Evolutionary conservation across 2,329 filamentous ascomycete genomes (phyloP), one percentile per base, ranked within the genome.

Genomic region (Neopestalotiopsis clavispora): DNA sequence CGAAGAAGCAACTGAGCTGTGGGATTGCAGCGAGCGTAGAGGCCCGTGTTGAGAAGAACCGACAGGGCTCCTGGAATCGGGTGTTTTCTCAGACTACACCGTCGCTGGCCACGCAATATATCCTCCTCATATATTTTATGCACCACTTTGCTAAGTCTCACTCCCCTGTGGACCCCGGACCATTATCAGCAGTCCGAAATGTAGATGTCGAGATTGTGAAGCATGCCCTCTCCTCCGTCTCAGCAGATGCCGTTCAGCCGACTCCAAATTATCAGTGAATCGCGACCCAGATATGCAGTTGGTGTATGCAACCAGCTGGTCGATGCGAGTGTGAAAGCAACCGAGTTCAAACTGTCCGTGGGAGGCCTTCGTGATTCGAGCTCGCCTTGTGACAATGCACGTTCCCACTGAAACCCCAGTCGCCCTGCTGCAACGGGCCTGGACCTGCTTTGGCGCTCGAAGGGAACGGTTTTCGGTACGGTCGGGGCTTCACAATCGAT

Each of bases 361-460:
- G 45, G 9, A 52, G 9, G 45, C 17, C 20, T 52, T n/a, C n/a
- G 45, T 52, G 45, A 52, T 59, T 59, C 30, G 20, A 34, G 30
- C 23, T 59, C 57, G 57, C 30, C 17, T 59, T 59, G 57, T 59
- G 57, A 59, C 57, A 59, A 59, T 59, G 57, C 57, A 59, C 23
- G 57, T 34, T 59, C 30, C 57, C 57, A 59, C 23, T 14, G 23
- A n/a, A 5, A 23, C 57, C 57, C 57, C 17, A 59, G 57, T 59
- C 57, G 57, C 57, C 45, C 30, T 30, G 57, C 30, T 34, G 57
- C 57, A 59, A 38, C 10, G 34, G 34, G 34, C 34, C 34, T 30
- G 23, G 57, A 34, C 57, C 30, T 59, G 57, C 57, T 34, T 28
- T 30, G 57, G 17, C 13, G 30, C 23, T 30, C 57, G 45, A 23